Evolutionary conservation across 345 rosid species (phyloP), one percentile per base, ranked within the genome.

Genomic region (Hypericum perforatum): DNA sequence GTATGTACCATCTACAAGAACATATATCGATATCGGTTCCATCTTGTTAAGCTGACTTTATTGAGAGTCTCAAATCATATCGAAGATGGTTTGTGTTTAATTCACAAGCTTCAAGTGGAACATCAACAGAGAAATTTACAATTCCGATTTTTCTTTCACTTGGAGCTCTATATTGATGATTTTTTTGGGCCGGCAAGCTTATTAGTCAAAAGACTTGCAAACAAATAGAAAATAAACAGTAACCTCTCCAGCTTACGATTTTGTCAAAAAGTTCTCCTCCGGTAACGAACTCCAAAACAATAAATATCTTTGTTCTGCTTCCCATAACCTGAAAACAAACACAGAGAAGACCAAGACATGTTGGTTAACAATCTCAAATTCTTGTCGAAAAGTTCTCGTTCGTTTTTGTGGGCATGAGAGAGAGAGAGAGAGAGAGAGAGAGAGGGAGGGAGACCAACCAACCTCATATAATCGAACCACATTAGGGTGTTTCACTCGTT

Each of bases 401-500:
- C 38, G 6, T 13, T 3, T 0, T 51, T 2, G 11, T 44, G 38
- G 5, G 6, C 38, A 37, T 43, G 11, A 36, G 45, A 41, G 7
- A 46, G 10, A 45, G 49, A 62, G 43, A 53, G 8, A 11, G 16
- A 37, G n/a, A 51, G 11, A 51, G 12, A 15, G 37, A 5, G 53
- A 7, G 39, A 51, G 9, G 37, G 60, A 47, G 60, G 44, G 59
- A 65, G 41, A 58, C 68, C 67, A 58, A 65, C 49, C 56, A 53
- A 85, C 95, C 98, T 92, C 98, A 7, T 71, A 72, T 54, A 88
- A 60, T 47, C 52, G 86, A 64, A 92, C 95, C 62, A 92, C 96
- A 70, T 88, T 77, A 9, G 98, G 98, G 77, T 92, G 98, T 68
- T 88, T 82, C 62, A 92, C 69, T 65, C 82, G 72, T 79, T 88